Base-by-base conservation (phyloP, 371 early-diverging fungal genomes). In the Mortierella sp. region DNA sequence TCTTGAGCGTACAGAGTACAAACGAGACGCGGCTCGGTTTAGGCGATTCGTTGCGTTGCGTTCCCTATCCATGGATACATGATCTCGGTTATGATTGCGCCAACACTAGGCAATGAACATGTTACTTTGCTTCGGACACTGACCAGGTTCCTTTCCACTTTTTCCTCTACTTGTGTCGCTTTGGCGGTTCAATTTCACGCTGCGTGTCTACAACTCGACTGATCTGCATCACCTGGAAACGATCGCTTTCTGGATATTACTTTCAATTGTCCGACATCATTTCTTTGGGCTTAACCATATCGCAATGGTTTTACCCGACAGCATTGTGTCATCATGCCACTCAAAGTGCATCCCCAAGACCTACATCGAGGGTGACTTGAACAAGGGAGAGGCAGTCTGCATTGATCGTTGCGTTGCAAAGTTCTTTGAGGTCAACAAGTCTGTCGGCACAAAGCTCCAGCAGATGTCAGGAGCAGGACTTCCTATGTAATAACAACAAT, bases 381-480 rank as follows among this genome's bases (percentile, higher is more conserved):
- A 93, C 80, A 98, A 98, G 83, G 98, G 97, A 54, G 97, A 98
- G 82, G 90, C 93, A 14, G 95, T 95, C 30, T 98, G 98, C 83
- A 85, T 94, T 38, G 97, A 98, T 81, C 91, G 97, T 19, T 96
- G 96, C 67, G 95, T 93, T 30, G 79, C 87, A 54, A 96, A 96
- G 82, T 95, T 88, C 78, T 87, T 93, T 72, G 86, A 91, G 57
- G 89, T 94, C 62, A 91, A 91, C 78, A 84, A 82, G 61, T 86
- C 89, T 39, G 83, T 96, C 63, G 89, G 91, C 39, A 67, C 73
- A 55, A 73, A 73, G 61, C 67, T 73, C 21, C 73, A 73, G 64
- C 73, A 73, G 51, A 67, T 73, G 68, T 73, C 73, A 34, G 73
- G 73, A 51, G 73, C 67, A 0, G 73, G 73, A 24, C 64, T 67